Percentiles rank a stretch among this genome's conserved stretches.
These are phyloP conservation scores for Polychytrium aggregatum DNA, from an alignment of 192 early-diverging fungal genomes.

Conservation along the genomic window DNA sequence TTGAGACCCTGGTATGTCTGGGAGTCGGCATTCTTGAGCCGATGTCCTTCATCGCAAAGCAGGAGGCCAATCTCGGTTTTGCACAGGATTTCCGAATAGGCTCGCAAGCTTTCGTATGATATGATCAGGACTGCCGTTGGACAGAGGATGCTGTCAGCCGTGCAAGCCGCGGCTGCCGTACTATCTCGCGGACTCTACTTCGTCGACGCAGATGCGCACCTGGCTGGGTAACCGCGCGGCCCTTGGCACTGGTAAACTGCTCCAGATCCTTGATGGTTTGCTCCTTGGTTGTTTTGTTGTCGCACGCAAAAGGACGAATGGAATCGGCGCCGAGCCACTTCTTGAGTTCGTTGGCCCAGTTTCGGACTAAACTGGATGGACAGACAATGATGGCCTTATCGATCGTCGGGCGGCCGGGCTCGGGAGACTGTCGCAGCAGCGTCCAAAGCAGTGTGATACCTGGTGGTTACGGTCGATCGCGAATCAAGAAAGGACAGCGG, in stretches of 20 bases:
- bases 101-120: slow-evolving; percentile 90
- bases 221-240: slow-evolving; percentile 73
- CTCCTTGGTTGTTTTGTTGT: slow-evolving; percentile 81
- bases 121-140: slow-evolving; percentile 72
- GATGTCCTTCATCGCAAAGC: slow-evolving; percentile 95
- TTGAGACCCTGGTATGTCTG: slow-evolving; percentile 76
- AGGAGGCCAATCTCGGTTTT: slow-evolving; percentile 81
- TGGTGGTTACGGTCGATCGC: no score
- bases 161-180: background rate
- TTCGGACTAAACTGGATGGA: slow-evolving; percentile 87
- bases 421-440: slow-evolving; percentile 79
- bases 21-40: slow-evolving; percentile 84
- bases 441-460: slow-evolving; percentile 97
- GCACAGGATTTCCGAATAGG: slow-evolving; percentile 61
- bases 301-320: slow-evolving; percentile 78
- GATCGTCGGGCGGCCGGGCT: slow-evolving; percentile 79
- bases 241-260: slow-evolving; percentile 72
- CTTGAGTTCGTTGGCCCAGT: slow-evolving; percentile 96
- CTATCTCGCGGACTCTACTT: background rate
- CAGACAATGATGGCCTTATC: slow-evolving; percentile 77
- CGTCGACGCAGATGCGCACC: slow-evolving; percentile 15
- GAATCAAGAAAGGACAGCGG: no score
- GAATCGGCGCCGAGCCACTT: slow-evolving; percentile 87
- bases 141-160: no score
- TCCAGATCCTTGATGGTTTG: slow-evolving; percentile 65